Conservation (phyloP, 192 early-diverging fungal genomes). For the Anaeromyces robustus region DNA sequence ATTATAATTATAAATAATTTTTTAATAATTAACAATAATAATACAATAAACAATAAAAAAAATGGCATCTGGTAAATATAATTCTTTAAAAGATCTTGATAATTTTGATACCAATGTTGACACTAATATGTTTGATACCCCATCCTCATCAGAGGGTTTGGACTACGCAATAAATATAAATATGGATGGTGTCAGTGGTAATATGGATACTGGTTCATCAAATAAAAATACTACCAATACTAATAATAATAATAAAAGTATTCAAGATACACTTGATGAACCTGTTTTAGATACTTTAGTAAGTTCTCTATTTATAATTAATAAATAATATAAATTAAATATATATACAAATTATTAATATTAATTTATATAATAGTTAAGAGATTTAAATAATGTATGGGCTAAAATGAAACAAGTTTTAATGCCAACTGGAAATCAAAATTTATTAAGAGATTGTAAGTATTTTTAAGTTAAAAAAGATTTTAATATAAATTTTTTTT, state of each 20-base stretch:
- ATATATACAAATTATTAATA: too few relatives aligned
- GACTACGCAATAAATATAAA: neutral
- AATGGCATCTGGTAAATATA: neutral
- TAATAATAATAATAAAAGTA: neutral
- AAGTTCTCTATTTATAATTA: constrained; percentile 12
- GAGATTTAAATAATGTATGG: constrained; percentile 33
- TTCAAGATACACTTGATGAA: constrained; percentile 74
- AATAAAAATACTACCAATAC: neutral
- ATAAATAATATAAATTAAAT: too few relatives aligned
- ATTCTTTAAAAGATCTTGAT: neutral
- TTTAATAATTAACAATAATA: neutral
- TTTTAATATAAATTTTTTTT: too few relatives aligned
- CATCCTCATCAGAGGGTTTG: neutral
- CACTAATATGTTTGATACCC: neutral
- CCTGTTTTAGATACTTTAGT: constrained; percentile 84
- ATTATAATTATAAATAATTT: too few relatives aligned
- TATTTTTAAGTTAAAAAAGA: neutral
- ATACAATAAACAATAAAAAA: neutral
- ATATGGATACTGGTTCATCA: neutral
- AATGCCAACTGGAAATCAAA: constrained; percentile 39
- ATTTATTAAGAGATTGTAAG: constrained; percentile 60
- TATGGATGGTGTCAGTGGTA: neutral
- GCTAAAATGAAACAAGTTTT: constrained; percentile 57
- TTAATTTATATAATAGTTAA: neutral
- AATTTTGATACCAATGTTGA: neutral